A percentile compares a stretch with the other conserved stretches of the same genome.
Conservation (phyloP, 495 filamentous ascomycete genomes). For the Sporormia fimetaria region DNA sequence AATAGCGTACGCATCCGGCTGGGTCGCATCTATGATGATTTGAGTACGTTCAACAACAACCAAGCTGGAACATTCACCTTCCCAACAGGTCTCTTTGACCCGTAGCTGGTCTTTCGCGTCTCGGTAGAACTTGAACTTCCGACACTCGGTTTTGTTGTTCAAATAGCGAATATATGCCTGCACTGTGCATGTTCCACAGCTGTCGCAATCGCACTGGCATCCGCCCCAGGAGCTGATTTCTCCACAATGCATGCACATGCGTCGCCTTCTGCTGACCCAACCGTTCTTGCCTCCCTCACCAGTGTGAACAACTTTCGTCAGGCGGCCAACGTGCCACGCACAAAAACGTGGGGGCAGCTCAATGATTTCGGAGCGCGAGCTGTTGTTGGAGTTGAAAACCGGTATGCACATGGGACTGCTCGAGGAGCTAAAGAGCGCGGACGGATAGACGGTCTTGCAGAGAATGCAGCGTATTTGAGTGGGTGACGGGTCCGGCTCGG, state of each 20-base stretch:
- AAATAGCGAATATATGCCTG: constrained; percentile 22
- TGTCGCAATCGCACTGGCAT: constrained; percentile 18
- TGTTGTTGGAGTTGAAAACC: background rate
- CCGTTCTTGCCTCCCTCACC: constrained; percentile 11
- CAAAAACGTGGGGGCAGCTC: constrained; percentile 12
- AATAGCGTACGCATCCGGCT: too few relatives aligned
- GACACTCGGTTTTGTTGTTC: constrained; percentile 14
- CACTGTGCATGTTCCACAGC: constrained; percentile 14
- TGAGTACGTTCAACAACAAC: too few relatives aligned
- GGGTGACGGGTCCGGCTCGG: background rate
- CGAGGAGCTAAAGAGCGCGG: constrained; percentile 11
- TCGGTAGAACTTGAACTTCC: constrained; percentile 7
- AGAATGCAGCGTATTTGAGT: constrained; percentile 16
- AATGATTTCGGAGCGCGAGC: constrained; percentile 1
- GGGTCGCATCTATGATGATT: too few relatives aligned
- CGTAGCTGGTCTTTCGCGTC: background rate
- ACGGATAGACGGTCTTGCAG: constrained; percentile 20
- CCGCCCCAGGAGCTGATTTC: constrained; percentile 15
- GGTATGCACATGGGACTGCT: constrained; percentile 12
- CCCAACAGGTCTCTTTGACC: background rate
- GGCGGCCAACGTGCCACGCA: constrained; percentile 14
- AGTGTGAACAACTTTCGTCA: constrained; percentile 7
- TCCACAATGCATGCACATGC: constrained; percentile 27
- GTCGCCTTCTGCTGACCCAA: constrained; percentile 13
- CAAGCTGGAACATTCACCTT: too few relatives aligned